Percentiles rank a stretch among this genome's conserved stretches.
Evolutionary conservation across 805 yeast genomes (phyloP).

Genomic region (Middelhovenomyces tepae): DNA sequence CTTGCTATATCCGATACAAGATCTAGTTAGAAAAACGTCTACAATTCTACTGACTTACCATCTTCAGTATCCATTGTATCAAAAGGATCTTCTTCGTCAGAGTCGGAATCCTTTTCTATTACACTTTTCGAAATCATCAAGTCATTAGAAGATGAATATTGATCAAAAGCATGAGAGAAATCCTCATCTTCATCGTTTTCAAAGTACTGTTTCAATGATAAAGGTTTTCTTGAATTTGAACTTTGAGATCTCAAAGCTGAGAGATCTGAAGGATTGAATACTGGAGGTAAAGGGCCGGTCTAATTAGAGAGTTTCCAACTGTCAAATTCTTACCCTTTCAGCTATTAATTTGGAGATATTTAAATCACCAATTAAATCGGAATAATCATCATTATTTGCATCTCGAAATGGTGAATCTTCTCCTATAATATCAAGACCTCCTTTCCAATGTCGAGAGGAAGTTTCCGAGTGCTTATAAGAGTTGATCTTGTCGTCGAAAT

Average conservation of each 20-base stretch:
- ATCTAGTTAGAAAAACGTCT: too few relatives aligned
- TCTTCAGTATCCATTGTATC: conserved; percentile 11
- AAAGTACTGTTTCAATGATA: conserved; percentile 2
- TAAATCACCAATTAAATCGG: conserved; percentile 14
- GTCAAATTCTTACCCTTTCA: neutral
- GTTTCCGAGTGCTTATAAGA: too few relatives aligned
- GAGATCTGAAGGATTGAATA: neutral
- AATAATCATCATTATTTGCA: conserved; percentile 10
- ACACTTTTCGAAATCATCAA: conserved; percentile 3
- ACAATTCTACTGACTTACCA: conserved; percentile 13
- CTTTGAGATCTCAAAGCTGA: neutral
- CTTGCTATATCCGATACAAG: conserved; percentile 11
- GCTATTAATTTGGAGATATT: conserved; percentile 6
- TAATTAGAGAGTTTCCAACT: too few relatives aligned
- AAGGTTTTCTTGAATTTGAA: conserved; percentile 1
- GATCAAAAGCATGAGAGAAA: conserved; percentile 14
- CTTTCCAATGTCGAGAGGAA: too few relatives aligned
- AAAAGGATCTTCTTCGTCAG: conserved; percentile 11
- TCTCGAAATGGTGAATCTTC: conserved; percentile 11
- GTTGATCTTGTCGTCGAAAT: conserved; percentile 1
- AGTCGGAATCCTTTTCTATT: conserved; percentile 2
- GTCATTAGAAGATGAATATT: conserved; percentile 4
- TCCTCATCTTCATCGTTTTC: conserved; percentile 17
- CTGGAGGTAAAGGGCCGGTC: conserved; percentile 1
- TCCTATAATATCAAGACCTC: conserved; percentile 6